Conservation (phyloP, 169 alveolate species). For the Eimeria praecox region DNA sequence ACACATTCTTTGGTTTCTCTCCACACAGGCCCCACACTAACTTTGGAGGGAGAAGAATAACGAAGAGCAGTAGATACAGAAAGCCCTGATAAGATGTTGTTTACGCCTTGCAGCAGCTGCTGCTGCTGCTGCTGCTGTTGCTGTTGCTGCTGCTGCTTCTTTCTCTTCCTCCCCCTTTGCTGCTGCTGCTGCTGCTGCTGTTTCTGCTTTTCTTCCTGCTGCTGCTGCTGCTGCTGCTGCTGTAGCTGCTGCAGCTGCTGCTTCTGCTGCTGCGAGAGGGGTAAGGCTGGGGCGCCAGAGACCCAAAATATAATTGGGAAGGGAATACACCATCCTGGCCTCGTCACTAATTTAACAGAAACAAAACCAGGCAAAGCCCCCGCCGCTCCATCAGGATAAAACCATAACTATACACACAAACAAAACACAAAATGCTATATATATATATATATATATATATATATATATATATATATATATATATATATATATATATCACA, state of each 20-base stretch:
- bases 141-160: too few relatives aligned
- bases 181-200: too few relatives aligned
- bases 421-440: too few relatives aligned
- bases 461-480: too few relatives aligned
- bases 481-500: too few relatives aligned
- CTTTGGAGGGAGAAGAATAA: constrained; percentile 87
- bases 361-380: constrained; percentile 89
- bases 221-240: constrained; percentile 30
- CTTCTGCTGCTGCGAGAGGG: constrained; percentile 6
- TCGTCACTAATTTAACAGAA: constrained; percentile 88
- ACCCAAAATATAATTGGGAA: constrained; percentile 88
- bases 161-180: too few relatives aligned
- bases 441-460: too few relatives aligned
- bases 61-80: too few relatives aligned
- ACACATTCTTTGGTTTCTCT: constrained; percentile 90
- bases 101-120: neutral
- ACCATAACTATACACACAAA: too few relatives aligned
- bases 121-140: too few relatives aligned
- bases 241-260: constrained; percentile 8
- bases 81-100: too few relatives aligned
- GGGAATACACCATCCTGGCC: constrained; percentile 92
- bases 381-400: constrained; percentile 91
- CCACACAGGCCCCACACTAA: constrained; percentile 87
- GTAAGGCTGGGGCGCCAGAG: constrained; percentile 84
- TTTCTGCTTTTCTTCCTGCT: too few relatives aligned